phyloP scores from a whole-genome alignment of 306 rosid genomes.

The Cucumis melo region DNA sequence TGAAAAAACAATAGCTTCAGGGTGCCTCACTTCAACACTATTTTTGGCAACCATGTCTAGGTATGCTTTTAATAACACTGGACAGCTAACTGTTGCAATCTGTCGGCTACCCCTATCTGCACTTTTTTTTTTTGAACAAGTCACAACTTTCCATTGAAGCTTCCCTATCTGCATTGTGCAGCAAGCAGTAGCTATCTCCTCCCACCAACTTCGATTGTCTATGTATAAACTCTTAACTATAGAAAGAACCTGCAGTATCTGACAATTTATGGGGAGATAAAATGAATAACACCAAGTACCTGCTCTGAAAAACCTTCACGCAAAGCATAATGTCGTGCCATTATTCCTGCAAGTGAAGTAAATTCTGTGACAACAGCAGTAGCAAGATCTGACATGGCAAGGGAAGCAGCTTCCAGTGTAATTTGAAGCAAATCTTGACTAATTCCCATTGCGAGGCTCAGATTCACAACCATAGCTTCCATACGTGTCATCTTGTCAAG shows the following conservation, averaged over 20 bases:
- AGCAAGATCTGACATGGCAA: constrained; percentile 95
- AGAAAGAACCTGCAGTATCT: not conserved
- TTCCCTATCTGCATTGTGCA: not conserved
- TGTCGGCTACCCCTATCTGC: not conserved
- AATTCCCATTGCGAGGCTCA: constrained; percentile 40
- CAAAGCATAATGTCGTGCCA: constrained; percentile 92
- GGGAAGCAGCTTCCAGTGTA: constrained; percentile 66
- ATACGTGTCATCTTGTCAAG: constrained; percentile 80
- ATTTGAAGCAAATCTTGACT: constrained; percentile 30
- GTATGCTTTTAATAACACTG: not conserved
- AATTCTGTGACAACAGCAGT: constrained; percentile 92
- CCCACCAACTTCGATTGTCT: not conserved
- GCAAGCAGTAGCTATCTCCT: not conserved
- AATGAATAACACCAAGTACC: constrained; percentile 32
- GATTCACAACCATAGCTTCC: constrained; percentile 37
- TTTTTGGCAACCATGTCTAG: not conserved
- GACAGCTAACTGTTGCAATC: not conserved
- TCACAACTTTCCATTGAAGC: not conserved
- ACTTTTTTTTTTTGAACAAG: too few species aligned
- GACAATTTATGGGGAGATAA: not conserved
- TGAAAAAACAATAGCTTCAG: not conserved
- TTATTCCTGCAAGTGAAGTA: constrained; percentile 86
- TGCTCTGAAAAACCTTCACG: constrained; percentile 82
- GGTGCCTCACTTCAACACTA: not conserved
- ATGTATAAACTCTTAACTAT: not conserved